Evolutionary conservation across 1,284 basidiomycete species (phyloP).

Genomic region (Ustilago loliicola): DNA sequence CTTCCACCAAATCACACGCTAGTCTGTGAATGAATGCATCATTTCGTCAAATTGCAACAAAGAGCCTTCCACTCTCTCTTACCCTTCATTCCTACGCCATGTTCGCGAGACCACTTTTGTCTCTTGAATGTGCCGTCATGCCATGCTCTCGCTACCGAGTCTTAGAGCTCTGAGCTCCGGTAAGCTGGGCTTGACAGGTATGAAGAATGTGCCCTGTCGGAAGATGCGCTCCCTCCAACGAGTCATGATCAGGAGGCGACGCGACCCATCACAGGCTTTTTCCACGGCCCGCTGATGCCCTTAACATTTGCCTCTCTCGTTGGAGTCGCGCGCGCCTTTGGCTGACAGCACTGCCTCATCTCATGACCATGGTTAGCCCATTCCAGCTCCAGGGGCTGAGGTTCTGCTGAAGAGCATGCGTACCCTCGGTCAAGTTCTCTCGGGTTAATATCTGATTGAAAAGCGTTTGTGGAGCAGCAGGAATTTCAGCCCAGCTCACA

Average conservation of each 20-base stretch:
- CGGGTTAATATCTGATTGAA: not conserved
- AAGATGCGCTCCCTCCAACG: not conserved
- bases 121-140: not conserved
- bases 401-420: not conserved
- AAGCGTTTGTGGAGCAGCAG: not conserved
- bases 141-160: not conserved
- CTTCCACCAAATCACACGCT: not conserved
- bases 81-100: not conserved
- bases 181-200: too few species aligned
- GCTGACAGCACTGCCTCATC: not conserved
- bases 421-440: too few species aligned
- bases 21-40: not conserved
- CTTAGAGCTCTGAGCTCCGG: not conserved
- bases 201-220: not conserved
- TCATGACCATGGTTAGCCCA: too few species aligned
- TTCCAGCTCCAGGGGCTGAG: not conserved
- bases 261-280: not conserved
- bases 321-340: not conserved
- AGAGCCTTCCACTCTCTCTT: too few species aligned
- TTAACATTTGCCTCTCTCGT: not conserved
- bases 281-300: not conserved
- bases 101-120: not conserved
- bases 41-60: not conserved
- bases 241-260: not conserved
- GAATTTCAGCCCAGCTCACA: slow-evolving; percentile 4